Conservation (phyloP, 202 grass and related monocot genomes). For the Panicum virgatum region DNA sequence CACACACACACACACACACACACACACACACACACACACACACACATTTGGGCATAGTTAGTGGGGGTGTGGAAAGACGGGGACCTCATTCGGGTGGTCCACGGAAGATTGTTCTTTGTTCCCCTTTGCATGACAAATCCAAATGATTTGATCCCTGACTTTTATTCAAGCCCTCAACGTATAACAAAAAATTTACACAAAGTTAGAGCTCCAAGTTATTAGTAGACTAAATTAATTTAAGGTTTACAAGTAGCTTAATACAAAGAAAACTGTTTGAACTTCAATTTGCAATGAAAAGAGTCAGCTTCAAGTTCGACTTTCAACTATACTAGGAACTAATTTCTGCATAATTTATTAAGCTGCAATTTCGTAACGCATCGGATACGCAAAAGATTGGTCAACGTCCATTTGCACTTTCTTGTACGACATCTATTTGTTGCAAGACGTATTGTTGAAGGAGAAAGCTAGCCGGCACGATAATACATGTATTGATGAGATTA, state of each 20-base stretch:
- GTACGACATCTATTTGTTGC: not conserved
- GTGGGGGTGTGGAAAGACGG: not conserved
- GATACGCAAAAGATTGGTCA: constrained; percentile 1
- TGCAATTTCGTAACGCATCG: not conserved
- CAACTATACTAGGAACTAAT: not conserved
- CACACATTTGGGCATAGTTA: not conserved
- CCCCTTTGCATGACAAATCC: not conserved
- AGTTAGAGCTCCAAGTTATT: not conserved
- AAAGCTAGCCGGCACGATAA: not conserved
- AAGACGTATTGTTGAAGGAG: not conserved
- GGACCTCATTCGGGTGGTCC: not conserved
- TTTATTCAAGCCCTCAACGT: not conserved
- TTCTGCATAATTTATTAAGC: not conserved
- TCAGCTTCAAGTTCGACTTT: not conserved
- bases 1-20: too few relatives aligned
- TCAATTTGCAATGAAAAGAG: not conserved
- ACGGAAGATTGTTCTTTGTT: not conserved
- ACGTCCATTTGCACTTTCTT: constrained; percentile 11
- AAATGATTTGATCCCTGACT: not conserved
- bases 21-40: too few relatives aligned
- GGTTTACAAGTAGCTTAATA: not conserved
- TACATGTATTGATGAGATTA: not conserved
- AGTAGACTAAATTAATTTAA: not conserved
- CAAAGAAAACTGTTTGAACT: not conserved
- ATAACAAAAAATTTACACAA: not conserved